A percentile compares a stretch with the other conserved stretches of the same genome.
phyloP scores from a whole-genome alignment of 495 filamentous ascomycete species.

The Friedmanniomyces simplex region DNA sequence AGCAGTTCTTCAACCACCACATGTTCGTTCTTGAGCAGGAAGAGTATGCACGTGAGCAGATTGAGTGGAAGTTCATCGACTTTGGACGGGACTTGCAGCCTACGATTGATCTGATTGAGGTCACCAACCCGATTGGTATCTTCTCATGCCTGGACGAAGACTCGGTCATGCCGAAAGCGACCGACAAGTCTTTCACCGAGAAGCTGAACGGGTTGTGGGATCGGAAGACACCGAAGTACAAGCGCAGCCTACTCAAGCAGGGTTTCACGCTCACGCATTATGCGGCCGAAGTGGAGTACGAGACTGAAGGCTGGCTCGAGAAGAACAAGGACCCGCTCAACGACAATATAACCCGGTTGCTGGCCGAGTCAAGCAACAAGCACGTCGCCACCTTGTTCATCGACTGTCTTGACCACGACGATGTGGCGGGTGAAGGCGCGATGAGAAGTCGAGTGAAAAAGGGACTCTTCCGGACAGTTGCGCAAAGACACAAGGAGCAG shows the following conservation, averaged over 20 bases:
- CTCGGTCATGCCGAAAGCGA: slow-evolving; percentile 97
- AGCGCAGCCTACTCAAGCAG: slow-evolving; percentile 72
- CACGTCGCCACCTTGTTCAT: slow-evolving; percentile 78
- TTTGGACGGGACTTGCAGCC: slow-evolving; percentile 96
- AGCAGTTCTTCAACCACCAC: slow-evolving; percentile 99
- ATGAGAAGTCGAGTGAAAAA: slow-evolving; percentile 84
- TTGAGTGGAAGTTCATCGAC: slow-evolving; percentile 99
- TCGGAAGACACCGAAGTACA: slow-evolving; percentile 87
- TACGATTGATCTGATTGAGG: slow-evolving; percentile 93
- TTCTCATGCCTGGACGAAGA: slow-evolving; percentile 99
- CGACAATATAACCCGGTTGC: slow-evolving; percentile 83
- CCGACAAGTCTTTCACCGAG: slow-evolving; percentile 92
- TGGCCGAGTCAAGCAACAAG: slow-evolving; percentile 69
- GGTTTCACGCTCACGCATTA: slow-evolving; percentile 99
- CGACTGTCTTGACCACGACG: slow-evolving; percentile 72
- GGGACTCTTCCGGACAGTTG: slow-evolving; percentile 92
- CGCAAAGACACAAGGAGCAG: slow-evolving; percentile 96
- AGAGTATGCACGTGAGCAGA: slow-evolving; percentile 94
- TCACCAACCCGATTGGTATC: slow-evolving; percentile 94
- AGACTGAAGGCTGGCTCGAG: slow-evolving; percentile 88
- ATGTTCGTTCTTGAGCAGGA: slow-evolving; percentile 99
- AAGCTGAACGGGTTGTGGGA: slow-evolving; percentile 97
- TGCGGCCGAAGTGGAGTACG: slow-evolving; percentile 95
- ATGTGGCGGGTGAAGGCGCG: slow-evolving; percentile 44
- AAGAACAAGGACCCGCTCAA: slow-evolving; percentile 99